Evolutionary conservation across 2,329 filamentous ascomycete genomes (phyloP).

Genomic region (Aspergillus sp.): DNA sequence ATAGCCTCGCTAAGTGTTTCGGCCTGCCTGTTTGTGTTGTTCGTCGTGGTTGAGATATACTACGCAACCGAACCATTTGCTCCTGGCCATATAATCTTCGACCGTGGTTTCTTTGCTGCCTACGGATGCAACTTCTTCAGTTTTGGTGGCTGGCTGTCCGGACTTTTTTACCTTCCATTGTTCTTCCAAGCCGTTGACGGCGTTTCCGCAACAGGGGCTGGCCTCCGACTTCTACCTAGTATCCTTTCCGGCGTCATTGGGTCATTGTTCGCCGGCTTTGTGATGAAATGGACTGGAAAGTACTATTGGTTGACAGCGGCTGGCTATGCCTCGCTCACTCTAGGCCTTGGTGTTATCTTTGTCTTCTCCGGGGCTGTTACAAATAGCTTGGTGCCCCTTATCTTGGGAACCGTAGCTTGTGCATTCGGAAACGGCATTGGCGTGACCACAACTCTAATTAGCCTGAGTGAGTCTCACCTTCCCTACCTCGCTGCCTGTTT

Average conservation of each 20-base stretch:
- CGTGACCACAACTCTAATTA: slow-evolving; percentile 71
- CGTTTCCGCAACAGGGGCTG: slow-evolving; percentile 62
- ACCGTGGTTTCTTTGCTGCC: slow-evolving; percentile 64
- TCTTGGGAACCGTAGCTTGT: slow-evolving; percentile 57
- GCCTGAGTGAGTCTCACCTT: slow-evolving; percentile 50
- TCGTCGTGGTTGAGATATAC: slow-evolving; percentile 67
- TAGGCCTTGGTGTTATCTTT: slow-evolving; percentile 58
- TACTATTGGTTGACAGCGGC: slow-evolving; percentile 69
- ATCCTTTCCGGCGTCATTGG: slow-evolving; percentile 64
- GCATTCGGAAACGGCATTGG: slow-evolving; percentile 59
- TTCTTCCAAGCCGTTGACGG: slow-evolving; percentile 74
- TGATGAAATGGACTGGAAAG: slow-evolving; percentile 69
- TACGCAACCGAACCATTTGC: slow-evolving; percentile 72
- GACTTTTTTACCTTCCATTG: slow-evolving; percentile 72
- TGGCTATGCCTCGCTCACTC: slow-evolving; percentile 54
- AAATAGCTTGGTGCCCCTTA: slow-evolving; percentile 53
- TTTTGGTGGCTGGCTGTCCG: slow-evolving; percentile 59
- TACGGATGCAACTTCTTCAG: slow-evolving; percentile 73
- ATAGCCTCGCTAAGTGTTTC: slow-evolving; percentile 58
- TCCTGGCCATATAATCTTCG: slow-evolving; percentile 70
- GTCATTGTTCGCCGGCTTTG: slow-evolving; percentile 62
- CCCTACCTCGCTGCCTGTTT: neutral
- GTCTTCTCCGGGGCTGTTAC: slow-evolving; percentile 57
- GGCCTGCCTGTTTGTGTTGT: slow-evolving; percentile 62
- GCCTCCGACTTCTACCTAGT: slow-evolving; percentile 65